A percentile compares a stretch with the other conserved stretches of the same genome.
These are phyloP conservation scores for Vickermania ingenoplastis DNA, from an alignment of 208 protist genomes.

Conservation along the genomic window DNA sequence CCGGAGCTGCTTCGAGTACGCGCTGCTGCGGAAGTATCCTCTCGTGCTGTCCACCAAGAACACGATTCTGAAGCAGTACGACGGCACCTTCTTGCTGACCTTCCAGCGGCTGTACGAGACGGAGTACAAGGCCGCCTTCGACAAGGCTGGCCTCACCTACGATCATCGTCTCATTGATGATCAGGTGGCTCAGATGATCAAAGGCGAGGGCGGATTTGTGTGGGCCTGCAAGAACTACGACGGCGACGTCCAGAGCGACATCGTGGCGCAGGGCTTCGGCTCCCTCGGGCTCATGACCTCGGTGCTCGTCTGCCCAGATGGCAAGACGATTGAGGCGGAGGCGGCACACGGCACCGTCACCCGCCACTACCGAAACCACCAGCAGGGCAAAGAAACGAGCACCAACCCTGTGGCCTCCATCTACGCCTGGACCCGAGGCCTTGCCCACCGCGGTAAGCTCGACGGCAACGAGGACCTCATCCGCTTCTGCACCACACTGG, in stretches of 20 bases:
- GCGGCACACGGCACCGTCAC: slow-evolving; percentile 98
- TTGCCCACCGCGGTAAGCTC: slow-evolving; percentile 92
- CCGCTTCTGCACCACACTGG: slow-evolving; percentile 82
- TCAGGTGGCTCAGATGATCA: slow-evolving; percentile 94
- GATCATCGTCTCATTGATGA: slow-evolving; percentile 97
- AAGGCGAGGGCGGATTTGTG: slow-evolving; percentile 90
- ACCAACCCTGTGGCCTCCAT: slow-evolving; percentile 98
- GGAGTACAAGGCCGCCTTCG: slow-evolving; percentile 83
- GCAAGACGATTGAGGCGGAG: slow-evolving; percentile 96
- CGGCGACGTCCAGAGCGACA: slow-evolving; percentile 97
- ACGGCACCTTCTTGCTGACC: slow-evolving; percentile 95
- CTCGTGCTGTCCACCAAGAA: slow-evolving; percentile 96
- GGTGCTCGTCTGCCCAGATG: slow-evolving; percentile 95
- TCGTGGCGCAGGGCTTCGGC: slow-evolving; percentile 96
- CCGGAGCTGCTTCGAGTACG: slow-evolving; percentile 90
- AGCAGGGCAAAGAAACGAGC: slow-evolving; percentile 93
- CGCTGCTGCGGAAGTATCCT: slow-evolving; percentile 83
- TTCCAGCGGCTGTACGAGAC: slow-evolving; percentile 93
- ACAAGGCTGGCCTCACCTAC: slow-evolving; percentile 86
- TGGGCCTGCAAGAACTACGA: slow-evolving; percentile 99
- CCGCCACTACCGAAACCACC: slow-evolving; percentile 94
- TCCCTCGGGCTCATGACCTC: slow-evolving; percentile 98
- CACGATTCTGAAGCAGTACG: slow-evolving; percentile 97
- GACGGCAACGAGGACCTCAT: slow-evolving; percentile 90
- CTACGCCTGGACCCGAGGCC: slow-evolving; percentile 96